Conservation (phyloP, 2,329 filamentous ascomycete species). For the Pseudocercospora eumusae region DNA sequence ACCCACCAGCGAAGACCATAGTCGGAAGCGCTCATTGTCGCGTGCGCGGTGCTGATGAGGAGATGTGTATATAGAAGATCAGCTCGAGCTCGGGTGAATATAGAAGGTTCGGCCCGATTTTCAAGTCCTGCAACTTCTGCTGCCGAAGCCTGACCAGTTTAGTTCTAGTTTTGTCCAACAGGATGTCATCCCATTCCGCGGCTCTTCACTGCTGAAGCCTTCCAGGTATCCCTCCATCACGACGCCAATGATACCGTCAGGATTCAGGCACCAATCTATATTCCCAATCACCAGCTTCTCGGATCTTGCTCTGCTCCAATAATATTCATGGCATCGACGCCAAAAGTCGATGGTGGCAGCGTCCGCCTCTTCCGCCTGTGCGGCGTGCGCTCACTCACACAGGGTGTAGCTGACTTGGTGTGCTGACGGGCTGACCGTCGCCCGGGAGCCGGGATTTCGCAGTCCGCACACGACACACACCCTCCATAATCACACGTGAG, state of each 20-base stretch:
- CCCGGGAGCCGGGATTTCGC: constrained; percentile 1
- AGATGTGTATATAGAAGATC: neutral
- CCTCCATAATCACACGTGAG: neutral
- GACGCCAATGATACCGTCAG: constrained; percentile 1
- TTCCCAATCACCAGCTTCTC: neutral
- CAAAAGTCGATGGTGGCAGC: neutral
- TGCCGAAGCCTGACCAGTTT: no score
- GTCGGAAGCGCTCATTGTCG: constrained; percentile 6
- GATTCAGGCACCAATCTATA: constrained; percentile 2
- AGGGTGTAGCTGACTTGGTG: neutral
- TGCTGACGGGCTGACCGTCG: neutral
- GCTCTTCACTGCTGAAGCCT: neutral
- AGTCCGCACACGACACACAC: constrained; percentile 5
- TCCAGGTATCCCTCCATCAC: neutral
- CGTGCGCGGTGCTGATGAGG: neutral
- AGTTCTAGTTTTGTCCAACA: no score
- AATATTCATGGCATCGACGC: no score
- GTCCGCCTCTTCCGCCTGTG: constrained; percentile 7
- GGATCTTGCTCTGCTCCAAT: constrained; percentile 5
- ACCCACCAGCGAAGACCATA: neutral
- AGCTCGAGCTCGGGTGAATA: neutral
- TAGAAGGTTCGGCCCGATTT: neutral
- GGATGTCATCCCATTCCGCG: no score
- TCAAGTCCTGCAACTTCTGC: no score
- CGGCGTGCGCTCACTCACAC: neutral